A percentile compares a stretch with the other conserved stretches of the same genome.
phyloP scores from a whole-genome alignment of 2,329 filamentous ascomycete genomes.

The Thelonectria olida region DNA sequence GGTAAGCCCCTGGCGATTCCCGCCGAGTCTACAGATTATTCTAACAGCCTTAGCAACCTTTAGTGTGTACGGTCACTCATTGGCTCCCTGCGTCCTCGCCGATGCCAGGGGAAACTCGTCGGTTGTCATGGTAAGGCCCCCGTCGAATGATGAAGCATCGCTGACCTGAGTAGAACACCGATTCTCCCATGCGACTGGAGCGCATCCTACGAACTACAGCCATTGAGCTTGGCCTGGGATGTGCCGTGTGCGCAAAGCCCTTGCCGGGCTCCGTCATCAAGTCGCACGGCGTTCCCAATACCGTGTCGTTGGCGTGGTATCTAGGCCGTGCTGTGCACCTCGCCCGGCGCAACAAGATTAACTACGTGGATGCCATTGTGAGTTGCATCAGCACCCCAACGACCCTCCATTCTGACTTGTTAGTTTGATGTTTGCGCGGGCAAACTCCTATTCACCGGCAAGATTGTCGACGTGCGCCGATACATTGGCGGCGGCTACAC shows the following conservation, averaged over 20 bases:
- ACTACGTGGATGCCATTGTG: constrained; percentile 38
- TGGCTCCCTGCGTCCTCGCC: constrained; percentile 48
- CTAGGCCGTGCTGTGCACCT: constrained; percentile 60
- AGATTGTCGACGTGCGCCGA: constrained; percentile 51
- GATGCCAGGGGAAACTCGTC: constrained; percentile 49
- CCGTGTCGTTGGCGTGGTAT: constrained; percentile 59
- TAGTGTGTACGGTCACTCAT: constrained; percentile 49
- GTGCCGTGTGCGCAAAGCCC: constrained; percentile 47
- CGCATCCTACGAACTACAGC: constrained; percentile 47
- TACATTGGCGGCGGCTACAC: constrained; percentile 52
- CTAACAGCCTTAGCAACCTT: constrained; percentile 42
- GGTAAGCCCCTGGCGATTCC: constrained; percentile 33
- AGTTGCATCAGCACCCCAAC: background rate
- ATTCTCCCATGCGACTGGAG: constrained; percentile 47
- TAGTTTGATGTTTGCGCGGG: constrained; percentile 45
- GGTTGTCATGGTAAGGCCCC: constrained; percentile 39
- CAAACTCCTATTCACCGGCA: constrained; percentile 49
- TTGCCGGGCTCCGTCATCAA: constrained; percentile 46
- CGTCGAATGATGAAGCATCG: too few relatives aligned
- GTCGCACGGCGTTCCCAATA: constrained; percentile 51
- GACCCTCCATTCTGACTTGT: background rate
- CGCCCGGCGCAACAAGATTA: constrained; percentile 36
- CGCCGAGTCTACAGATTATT: background rate
- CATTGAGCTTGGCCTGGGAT: constrained; percentile 51
- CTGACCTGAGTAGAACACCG: constrained; percentile 40